Conservation (phyloP, 2,329 filamentous ascomycete genomes). For the Xylariomycetidae sp. region DNA sequence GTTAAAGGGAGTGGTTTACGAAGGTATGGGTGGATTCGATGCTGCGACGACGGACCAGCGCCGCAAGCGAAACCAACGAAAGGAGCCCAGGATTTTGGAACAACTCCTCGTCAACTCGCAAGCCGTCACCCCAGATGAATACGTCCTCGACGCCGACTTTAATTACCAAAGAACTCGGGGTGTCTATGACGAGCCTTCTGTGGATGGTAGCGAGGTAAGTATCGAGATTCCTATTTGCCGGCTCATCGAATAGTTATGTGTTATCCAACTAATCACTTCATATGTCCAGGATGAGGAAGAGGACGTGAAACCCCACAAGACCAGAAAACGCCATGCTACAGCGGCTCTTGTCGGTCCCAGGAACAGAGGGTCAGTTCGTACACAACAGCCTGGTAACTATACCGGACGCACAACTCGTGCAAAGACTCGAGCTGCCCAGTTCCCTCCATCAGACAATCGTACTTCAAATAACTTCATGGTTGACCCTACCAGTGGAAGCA, state of each 20-base stretch:
- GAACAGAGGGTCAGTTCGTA: no score
- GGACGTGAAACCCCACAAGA: conserved; percentile 1
- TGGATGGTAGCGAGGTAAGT: conserved; percentile 46
- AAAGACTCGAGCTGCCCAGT: no score
- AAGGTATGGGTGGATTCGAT: conserved; percentile 79
- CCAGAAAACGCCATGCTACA: no score
- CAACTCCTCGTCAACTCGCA: conserved; percentile 62
- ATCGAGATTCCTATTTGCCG: no score
- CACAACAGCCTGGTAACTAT: no score
- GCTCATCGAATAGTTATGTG: background rate
- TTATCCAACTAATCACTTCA: conserved; percentile 12
- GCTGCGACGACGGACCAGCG: conserved; percentile 70
- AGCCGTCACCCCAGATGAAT: conserved; percentile 59
- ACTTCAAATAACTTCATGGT: no score
- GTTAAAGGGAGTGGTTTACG: conserved; percentile 70
- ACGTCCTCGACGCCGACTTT: conserved; percentile 54
- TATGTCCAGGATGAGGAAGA: conserved; percentile 21
- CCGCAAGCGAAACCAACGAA: conserved; percentile 73
- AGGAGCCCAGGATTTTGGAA: conserved; percentile 65
- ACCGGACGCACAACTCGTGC: no score
- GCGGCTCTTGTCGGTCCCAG: no score
- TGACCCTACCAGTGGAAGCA: no score
- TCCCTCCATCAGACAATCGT: no score
- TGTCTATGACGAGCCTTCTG: conserved; percentile 57
- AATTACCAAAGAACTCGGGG: conserved; percentile 48